Base-by-base conservation (phyloP, 2,329 filamentous ascomycete genomes). In the Cordyceps cateniannulata region DNA sequence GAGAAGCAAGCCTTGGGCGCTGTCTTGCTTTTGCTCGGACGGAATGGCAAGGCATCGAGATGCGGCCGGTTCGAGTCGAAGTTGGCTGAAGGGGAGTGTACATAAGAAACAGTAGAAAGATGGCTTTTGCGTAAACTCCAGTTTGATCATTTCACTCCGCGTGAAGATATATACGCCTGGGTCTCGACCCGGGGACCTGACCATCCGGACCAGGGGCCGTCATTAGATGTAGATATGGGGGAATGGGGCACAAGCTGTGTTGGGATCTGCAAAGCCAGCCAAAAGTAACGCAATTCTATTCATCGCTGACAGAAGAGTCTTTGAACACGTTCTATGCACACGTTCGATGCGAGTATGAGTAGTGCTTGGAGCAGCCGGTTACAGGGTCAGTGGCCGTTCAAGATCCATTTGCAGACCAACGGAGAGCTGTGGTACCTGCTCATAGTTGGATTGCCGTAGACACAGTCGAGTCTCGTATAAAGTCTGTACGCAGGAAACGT, bases 401-500 rank as follows among this genome's bases (percentile, higher is more conserved):
- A 60, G 44, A 24, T 60, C 59, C 59, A 60, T 60, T 12, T 60
- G 59, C 14, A 60, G n/a, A 14, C 59, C 59, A 16, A 60, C 59
- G 5, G 59, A 60, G 22, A 60, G 59, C 59, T 60, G 59, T 7
- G 59, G 59, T 22, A 60, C 59, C 22, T 60, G 59, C 59, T 60
- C 59, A 52, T 60, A 60, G 51, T 60, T 60, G 22, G 59, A 60
- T 32, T 60, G 59, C 8, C 59, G 27, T 18, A 60, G 42, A 24
- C 59, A 60, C 42, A 55, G 22, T n/a, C 59, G 50, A 16, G 59
- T 60, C 24, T 60, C 59, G 18, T 60, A 24, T 1, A 60, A 29
- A 29, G 59, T 55, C 59, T 60, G 45, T 20, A 38, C 35, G 3
- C 22, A 47, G 20, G 12, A 24, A 47, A 5, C 20, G 22, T 47